Percentiles rank a stretch among this genome's conserved stretches.
Conservation (phyloP, 2,329 filamentous ascomycete species). For the Trichoderma aggressivum region DNA sequence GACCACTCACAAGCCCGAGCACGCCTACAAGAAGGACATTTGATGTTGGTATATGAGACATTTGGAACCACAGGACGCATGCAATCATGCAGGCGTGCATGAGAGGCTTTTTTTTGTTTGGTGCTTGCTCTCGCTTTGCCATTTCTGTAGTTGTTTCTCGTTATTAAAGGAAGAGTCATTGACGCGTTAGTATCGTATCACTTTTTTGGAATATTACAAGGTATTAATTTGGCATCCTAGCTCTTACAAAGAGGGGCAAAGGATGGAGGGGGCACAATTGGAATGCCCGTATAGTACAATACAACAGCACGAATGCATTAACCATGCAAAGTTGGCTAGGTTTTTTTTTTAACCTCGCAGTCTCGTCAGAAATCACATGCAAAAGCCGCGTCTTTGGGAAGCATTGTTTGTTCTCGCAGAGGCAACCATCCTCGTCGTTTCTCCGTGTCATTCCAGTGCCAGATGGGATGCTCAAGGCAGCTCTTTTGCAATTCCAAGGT, state of each 20-base stretch:
- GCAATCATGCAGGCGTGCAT: neutral
- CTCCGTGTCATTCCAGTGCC: neutral
- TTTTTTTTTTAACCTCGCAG: neutral
- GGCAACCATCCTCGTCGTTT: neutral
- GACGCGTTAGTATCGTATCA: conserved; percentile 5
- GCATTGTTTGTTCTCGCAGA: neutral
- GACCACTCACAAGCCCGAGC: conserved; percentile 91
- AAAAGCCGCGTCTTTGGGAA: neutral
- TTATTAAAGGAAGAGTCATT: neutral
- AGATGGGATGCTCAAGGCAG: neutral
- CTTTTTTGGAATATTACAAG: neutral
- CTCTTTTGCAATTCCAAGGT: neutral
- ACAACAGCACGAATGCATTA: neutral
- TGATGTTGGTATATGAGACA: conserved; percentile 27
- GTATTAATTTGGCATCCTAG: neutral
- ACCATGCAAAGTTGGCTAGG: neutral
- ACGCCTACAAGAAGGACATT: conserved; percentile 60
- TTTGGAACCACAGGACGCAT: neutral
- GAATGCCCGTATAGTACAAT: neutral
- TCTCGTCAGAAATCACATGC: conserved; percentile 6
- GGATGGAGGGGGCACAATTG: neutral
- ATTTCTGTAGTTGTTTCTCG: neutral
- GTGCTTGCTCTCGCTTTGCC: neutral
- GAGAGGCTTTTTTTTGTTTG: conserved; percentile 1
- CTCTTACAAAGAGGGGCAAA: neutral